Evolutionary conservation across 1,284 basidiomycete species (phyloP), one percentile per base, ranked within the genome.

Genomic region (Psilocybe mexicana): DNA sequence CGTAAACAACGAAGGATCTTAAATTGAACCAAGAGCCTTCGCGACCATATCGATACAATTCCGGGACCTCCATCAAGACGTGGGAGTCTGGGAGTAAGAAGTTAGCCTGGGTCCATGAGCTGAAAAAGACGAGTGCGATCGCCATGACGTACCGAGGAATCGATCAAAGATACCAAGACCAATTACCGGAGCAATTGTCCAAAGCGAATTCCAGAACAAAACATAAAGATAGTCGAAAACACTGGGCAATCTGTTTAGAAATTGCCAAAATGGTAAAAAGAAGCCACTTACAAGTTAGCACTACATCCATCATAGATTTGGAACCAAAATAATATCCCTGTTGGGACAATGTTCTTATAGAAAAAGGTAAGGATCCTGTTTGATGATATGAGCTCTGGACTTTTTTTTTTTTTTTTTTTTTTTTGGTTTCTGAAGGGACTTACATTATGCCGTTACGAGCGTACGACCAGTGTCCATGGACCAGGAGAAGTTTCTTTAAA

Each of bases 381-480:
- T 61, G 44, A 50, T 14, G 24, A 7, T 6, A 5, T 51, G 24
- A 35, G 40, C 35, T n/a, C 18, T 18, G 18, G 18, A 18, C 18
- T 18, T 18, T 18, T 18, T 18, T 18, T 18, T 18, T 18, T 18
- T 18, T 18, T 18, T 18, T 18, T 18, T 18, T 18, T 18, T 18
- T 18, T 18, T 18, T 18, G 18, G 18, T 18, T 18, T 18, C 18
- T 18, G 10, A 26, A 36, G 12, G 24, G 53, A 24, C n/a, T 84
- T 54, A 89, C 93, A 96, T 96, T 68, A 86, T 92, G 47, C 90
- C 90, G 67, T 97, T 97, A 47, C 96, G 90, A 61, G 93, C 90
- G 74, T 98, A 99, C 3, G 92, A 96, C 96, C 96, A 99, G 73
- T 98, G 95, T 8, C 97, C 96, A 70, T 99, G 96, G 12, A 99